These are phyloP conservation scores for Penicillium verrucosum DNA, from an alignment of 2,329 filamentous ascomycete species.

Conservation along the genomic window DNA sequence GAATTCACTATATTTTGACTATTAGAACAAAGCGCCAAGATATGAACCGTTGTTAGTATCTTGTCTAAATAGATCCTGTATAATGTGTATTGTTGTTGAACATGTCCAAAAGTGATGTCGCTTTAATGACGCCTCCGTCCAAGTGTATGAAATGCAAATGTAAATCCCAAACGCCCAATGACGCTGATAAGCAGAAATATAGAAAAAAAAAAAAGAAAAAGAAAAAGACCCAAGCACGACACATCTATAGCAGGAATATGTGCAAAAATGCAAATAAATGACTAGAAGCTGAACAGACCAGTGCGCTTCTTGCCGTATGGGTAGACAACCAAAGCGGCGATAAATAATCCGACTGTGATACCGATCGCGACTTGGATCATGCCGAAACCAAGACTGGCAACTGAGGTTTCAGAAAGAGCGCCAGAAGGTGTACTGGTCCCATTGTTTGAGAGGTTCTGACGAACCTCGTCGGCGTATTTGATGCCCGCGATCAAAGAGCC, in stretches of 20 bases:
- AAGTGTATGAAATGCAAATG: slow-evolving; percentile 1
- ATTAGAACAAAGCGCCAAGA: neutral
- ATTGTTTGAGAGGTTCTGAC: slow-evolving; percentile 23
- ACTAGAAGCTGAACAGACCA: slow-evolving; percentile 47
- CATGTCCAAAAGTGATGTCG: neutral
- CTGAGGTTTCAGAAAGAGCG: slow-evolving; percentile 35
- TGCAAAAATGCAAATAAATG: slow-evolving; percentile 4
- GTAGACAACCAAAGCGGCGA: slow-evolving; percentile 49
- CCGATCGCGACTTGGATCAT: slow-evolving; percentile 51
- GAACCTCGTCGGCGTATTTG: slow-evolving; percentile 55
- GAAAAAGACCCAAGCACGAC: neutral
- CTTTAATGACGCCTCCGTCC: neutral
- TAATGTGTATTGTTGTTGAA: neutral
- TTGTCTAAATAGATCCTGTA: neutral
- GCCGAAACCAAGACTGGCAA: slow-evolving; percentile 48
- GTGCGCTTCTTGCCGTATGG: slow-evolving; percentile 49
- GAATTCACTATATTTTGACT: neutral
- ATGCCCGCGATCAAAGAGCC: slow-evolving; percentile 59
- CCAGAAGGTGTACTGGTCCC: slow-evolving; percentile 21
- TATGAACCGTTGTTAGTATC: neutral
- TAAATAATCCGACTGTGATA: slow-evolving; percentile 50
- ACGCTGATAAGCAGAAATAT: slow-evolving; percentile 4
- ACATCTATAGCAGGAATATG: neutral
- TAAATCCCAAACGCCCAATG: slow-evolving; percentile 5
- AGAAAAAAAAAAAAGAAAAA: neutral